Conservation (phyloP, 2,329 filamentous ascomycete species). For the Ophiostoma sp. region DNA sequence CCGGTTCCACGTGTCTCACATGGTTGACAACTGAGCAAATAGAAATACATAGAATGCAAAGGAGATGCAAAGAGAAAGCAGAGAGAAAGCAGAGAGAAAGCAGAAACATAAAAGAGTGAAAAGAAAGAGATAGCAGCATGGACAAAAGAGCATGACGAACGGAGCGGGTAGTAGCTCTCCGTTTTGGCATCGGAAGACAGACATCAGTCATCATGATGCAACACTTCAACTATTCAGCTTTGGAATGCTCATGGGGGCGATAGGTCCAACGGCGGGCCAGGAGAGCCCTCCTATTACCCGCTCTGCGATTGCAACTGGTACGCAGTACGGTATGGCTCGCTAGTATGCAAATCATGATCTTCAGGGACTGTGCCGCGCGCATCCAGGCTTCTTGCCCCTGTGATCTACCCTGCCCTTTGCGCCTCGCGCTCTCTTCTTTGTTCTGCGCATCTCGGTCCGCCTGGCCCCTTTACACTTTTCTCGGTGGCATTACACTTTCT, state of each 20-base stretch:
- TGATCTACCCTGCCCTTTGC: too few relatives aligned
- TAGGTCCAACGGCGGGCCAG: too few relatives aligned
- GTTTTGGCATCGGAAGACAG: too few relatives aligned
- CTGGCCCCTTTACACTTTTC: too few relatives aligned
- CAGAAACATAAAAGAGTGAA: background rate
- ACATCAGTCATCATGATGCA: background rate
- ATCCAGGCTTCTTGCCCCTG: too few relatives aligned
- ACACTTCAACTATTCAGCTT: background rate
- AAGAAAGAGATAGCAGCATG: background rate
- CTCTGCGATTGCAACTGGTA: background rate
- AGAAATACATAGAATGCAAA: background rate
- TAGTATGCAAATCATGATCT: background rate
- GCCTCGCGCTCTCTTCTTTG: too few relatives aligned
- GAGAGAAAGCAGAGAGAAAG: background rate
- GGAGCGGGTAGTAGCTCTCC: background rate
- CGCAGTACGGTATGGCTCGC: background rate
- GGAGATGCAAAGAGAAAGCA: background rate
- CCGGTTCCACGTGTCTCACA: conserved; percentile 7
- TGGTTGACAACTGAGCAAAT: background rate
- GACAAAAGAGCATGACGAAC: background rate
- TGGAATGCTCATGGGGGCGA: background rate
- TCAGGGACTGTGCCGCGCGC: background rate
- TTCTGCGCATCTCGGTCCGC: too few relatives aligned
- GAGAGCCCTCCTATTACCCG: background rate
- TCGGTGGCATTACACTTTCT: too few relatives aligned